Evolutionary conservation across 2,329 filamentous ascomycete species (phyloP), one percentile per base, ranked within the genome.

Genomic region (Leptographium galeiforme): DNA sequence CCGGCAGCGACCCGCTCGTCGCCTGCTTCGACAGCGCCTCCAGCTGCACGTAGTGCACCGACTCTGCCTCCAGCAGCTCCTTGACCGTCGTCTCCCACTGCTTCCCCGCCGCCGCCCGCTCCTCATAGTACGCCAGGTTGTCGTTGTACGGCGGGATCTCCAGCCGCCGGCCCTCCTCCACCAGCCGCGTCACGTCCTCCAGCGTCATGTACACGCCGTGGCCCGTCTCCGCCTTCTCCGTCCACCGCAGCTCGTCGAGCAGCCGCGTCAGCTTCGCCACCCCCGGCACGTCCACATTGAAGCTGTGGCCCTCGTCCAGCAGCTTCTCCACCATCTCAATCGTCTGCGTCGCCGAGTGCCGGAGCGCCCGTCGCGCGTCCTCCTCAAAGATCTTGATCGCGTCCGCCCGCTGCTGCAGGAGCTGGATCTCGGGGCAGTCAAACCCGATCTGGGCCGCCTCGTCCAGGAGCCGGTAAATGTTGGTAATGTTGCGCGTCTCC

Each of bases 31-130:
- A 94, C 7, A 98, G 73, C 0, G 91, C 89, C 66, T 97, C 93
- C 1, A 98, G 78, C 65, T 98, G 93, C 52, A 90, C 87, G 63
- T 95, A 97, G 68, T 97, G 89, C 12, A 97, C 85, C 44, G 85
- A 77, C 63, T 97, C 91, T 10, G 89, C 89, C n/a, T 82, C 79
- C 70, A 97, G 94, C 52, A 98, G 75, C 65, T 98, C 91, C 62
- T 87, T 86, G 2, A 89, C 91, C 67, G 96, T 97, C 48, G 81
- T 76, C 70, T 97, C 93, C 93, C 93, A 98, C 47, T 87, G 75
- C 63, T 89, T 80, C 41, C 91, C 93, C 32, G 85, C 80, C 8
- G 77, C 74, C 59, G 84, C 78, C 65, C 95, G 85, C 33, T 91
- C 85, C 56, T 82, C 80, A 63, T 89, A 87, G 66, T 82, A 83